These are phyloP conservation scores for Leucaena leucocephala DNA, from an alignment of 306 rosid species.

Conservation along the genomic window DNA sequence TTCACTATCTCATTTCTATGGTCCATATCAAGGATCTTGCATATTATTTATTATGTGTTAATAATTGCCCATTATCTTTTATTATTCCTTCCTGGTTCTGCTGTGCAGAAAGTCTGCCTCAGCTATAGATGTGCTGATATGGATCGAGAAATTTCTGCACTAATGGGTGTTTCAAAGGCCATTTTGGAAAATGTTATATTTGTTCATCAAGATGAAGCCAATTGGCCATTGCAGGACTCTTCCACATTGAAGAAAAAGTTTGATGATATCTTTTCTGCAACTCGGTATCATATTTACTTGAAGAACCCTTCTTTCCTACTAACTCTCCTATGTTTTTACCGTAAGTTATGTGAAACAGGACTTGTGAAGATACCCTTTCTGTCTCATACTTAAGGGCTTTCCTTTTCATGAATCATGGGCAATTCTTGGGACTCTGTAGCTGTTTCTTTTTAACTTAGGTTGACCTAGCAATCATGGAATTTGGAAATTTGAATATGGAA, in stretches of 20 bases:
- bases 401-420: background rate
- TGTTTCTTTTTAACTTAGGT: background rate
- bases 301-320: background rate
- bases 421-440: background rate
- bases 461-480: background rate
- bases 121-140: slow-evolving; percentile 71
- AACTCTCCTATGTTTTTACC: background rate
- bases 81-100: background rate
- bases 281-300: slow-evolving; percentile 57
- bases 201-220: slow-evolving; percentile 98
- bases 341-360: background rate
- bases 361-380: background rate
- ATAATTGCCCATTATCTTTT: background rate
- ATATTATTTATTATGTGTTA: background rate
- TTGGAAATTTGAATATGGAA: slow-evolving; percentile 1
- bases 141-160: slow-evolving; percentile 88
- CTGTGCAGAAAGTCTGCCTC: slow-evolving; percentile 58
- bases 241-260: slow-evolving; percentile 93
- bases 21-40: background rate
- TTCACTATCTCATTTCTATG: background rate
- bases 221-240: slow-evolving; percentile 99
- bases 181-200: slow-evolving; percentile 89
- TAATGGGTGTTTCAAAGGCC: slow-evolving; percentile 98
- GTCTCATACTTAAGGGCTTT: background rate
- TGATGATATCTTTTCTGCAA: slow-evolving; percentile 94